phyloP scores from a whole-genome alignment of 2,329 filamentous ascomycete genomes.

The Fusarium staphyleae region DNA sequence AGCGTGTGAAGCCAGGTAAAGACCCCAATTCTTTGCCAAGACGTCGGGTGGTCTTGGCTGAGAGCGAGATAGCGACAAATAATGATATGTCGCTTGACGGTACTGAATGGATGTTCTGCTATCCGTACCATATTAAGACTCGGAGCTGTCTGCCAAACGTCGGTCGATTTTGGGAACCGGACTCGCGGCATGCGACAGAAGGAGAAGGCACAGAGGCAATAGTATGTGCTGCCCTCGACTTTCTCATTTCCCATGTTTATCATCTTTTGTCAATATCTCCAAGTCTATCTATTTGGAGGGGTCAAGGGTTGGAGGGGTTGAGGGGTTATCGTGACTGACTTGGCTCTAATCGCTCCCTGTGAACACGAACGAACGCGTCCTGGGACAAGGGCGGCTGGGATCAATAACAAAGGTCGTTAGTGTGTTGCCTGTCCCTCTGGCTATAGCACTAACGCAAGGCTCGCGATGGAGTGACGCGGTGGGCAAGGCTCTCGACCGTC shows the following conservation, averaged over 20 bases:
- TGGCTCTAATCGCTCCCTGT: slow-evolving; percentile 18
- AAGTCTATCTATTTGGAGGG: slow-evolving; percentile 3
- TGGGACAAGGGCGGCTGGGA: slow-evolving; percentile 20
- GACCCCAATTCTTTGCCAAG: neutral
- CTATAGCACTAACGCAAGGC: slow-evolving; percentile 21
- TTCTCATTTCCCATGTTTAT: slow-evolving; percentile 22
- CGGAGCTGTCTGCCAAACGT: neutral
- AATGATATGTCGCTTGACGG: slow-evolving; percentile 10
- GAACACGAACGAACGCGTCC: slow-evolving; percentile 18
- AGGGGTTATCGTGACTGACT: slow-evolving; percentile 12
- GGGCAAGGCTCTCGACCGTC: slow-evolving; percentile 14
- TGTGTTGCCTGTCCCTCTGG: slow-evolving; percentile 1
- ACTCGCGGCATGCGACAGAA: neutral
- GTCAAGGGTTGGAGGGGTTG: slow-evolving; percentile 1
- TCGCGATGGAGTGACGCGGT: slow-evolving; percentile 8
- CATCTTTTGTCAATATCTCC: slow-evolving; percentile 27
- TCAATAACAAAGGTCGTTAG: slow-evolving; percentile 36
- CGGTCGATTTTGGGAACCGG: neutral
- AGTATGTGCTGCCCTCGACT: slow-evolving; percentile 23
- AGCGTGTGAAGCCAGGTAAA: neutral
- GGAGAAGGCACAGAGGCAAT: slow-evolving; percentile 9
- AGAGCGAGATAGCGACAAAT: slow-evolving; percentile 1
- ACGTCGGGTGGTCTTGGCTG: neutral
- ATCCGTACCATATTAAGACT: neutral
- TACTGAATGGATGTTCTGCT: neutral